These are phyloP conservation scores for Dipteronia dyeriana DNA, from an alignment of 345 rosid genomes.

Conservation along the genomic window DNA sequence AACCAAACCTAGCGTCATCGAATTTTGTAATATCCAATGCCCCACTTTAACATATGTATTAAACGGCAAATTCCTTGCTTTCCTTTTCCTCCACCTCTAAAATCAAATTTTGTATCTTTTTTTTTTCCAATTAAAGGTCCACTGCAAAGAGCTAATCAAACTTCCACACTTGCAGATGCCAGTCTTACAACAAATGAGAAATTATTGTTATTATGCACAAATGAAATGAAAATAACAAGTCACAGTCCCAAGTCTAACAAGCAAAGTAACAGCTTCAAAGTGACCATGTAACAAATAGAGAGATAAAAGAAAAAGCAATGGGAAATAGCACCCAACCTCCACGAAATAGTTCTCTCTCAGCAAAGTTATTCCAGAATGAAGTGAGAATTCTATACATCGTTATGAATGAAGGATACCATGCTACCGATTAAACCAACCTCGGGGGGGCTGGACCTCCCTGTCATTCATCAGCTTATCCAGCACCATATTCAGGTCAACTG, in stretches of 20 bases:
- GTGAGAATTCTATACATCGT: conserved; percentile 30
- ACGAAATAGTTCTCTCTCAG: conserved; percentile 4
- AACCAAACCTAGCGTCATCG: too few species aligned
- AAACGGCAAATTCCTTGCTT: too few species aligned
- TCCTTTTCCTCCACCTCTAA: too few species aligned
- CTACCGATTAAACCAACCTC: conserved; percentile 82
- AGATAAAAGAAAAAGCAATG: background rate
- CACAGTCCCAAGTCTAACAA: conserved; percentile 14
- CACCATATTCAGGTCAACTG: conserved; percentile 85
- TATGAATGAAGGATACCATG: conserved; percentile 1
- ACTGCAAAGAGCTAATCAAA: too few species aligned
- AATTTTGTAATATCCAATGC: too few species aligned
- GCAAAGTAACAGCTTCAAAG: conserved; percentile 12
- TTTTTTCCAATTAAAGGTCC: too few species aligned
- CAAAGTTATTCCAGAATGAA: conserved; percentile 13
- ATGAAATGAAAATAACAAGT: background rate
- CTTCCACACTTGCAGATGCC: too few species aligned
- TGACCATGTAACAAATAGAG: background rate
- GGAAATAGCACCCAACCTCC: conserved; percentile 16
- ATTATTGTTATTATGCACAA: conserved; percentile 24
- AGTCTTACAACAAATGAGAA: background rate
- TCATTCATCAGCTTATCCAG: conserved; percentile 94
- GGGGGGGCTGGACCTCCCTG: conserved; percentile 64
- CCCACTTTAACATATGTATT: too few species aligned
- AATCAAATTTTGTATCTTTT: too few species aligned